Base-by-base conservation (phyloP, 1,284 basidiomycete species). In the Apiotrichum veenhuisii region DNA sequence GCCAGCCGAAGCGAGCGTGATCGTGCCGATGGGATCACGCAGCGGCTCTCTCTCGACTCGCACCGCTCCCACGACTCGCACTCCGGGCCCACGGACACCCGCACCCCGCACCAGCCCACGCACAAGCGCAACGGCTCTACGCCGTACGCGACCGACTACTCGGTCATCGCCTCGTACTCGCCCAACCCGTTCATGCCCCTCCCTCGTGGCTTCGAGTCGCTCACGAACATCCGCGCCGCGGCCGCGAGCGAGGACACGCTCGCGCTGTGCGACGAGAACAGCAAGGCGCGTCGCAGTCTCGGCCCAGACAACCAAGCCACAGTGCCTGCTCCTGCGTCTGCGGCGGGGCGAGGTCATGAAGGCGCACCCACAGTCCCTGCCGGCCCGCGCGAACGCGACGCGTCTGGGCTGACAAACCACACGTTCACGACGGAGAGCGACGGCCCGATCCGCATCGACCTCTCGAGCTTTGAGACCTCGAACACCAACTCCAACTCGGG, bases 171-270 rank as follows among this genome's bases (percentile, higher is more conserved):
- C 2, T 63, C 51, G 18, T 73, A 72, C 55, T 65, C 66, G 5
- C 68, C 68, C 23, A 63, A 68, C 54, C 69, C 68, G 0, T 66
- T 65, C 40, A 61, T 59, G 17, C 69, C 69, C 12, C 40, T 68
- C 8, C 67, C 68, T 5, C 60, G 60, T 1, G 53, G 68, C 17
- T 73, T 73, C 49, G 65, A 66, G 36, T 68, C 65, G 11, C 59
- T 72, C 27, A 66, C 65, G 15, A 48, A 22, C n/a, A n/a, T 3
- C 46, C 37, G 10, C 18, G 8, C 0, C 55, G 14, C 12, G 15
- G 27, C n/a, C n/a, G n/a, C n/a, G n/a, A 36, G 20, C 33, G 12
- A n/a, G 8, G 46, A 48, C 22, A 37, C 33, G 9, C 34, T 37
- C 5, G 46, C 46, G 20, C 46, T 48, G 18, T 37, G 33, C 46